Conservation (phyloP, 2,329 filamentous ascomycete species). For the Apiospora sp. region DNA sequence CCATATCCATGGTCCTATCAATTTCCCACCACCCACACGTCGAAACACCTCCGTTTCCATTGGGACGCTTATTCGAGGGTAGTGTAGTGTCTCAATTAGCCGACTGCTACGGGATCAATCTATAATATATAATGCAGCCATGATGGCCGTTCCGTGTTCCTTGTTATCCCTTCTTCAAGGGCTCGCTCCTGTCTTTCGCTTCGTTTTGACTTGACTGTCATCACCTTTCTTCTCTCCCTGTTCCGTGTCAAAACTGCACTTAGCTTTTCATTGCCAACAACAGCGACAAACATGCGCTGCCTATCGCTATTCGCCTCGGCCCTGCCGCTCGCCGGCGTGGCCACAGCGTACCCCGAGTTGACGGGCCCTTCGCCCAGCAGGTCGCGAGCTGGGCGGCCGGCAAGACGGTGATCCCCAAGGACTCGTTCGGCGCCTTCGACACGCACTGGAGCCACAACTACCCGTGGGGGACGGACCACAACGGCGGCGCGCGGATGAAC, state of each 20-base stretch:
- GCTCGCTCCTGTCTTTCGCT: neutral
- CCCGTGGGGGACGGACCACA: slow-evolving; percentile 65
- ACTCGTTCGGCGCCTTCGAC: slow-evolving; percentile 51
- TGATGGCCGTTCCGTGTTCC: neutral
- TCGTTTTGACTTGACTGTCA: neutral
- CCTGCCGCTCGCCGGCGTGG: neutral
- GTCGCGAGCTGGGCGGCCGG: neutral
- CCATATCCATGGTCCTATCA: slow-evolving; percentile 13
- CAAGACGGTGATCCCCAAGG: slow-evolving; percentile 47
- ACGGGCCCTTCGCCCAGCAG: neutral
- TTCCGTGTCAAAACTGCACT: neutral
- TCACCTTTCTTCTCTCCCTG: neutral
- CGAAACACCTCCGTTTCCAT: neutral
- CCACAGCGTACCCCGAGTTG: neutral
- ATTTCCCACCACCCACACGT: slow-evolving; percentile 16
- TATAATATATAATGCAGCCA: slow-evolving; percentile 14
- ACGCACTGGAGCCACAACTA: slow-evolving; percentile 60
- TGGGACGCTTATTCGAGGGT: neutral
- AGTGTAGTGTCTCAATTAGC: slow-evolving; percentile 9
- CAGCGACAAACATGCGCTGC: neutral
- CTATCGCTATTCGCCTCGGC: neutral
- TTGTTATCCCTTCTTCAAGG: neutral
- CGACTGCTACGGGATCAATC: neutral
- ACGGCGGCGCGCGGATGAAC: slow-evolving; percentile 64
- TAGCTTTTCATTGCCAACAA: no score